Conservation (phyloP, 257 asterid species). For the Capsicum chinense region DNA sequence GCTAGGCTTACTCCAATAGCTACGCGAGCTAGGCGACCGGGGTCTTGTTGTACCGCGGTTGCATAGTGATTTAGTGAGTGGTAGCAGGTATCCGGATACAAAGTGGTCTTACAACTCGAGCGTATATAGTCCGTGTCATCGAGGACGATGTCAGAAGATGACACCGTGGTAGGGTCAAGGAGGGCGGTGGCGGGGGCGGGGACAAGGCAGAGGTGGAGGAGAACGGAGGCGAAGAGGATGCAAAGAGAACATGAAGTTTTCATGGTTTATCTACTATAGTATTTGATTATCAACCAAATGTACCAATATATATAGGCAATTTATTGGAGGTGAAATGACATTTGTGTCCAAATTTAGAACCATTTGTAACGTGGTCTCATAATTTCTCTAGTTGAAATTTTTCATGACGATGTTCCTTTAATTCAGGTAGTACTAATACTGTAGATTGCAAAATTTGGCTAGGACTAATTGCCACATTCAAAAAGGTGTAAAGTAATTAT, state of each 20-base stretch:
- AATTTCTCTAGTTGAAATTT: background rate
- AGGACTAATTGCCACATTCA: too few species aligned
- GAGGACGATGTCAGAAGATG: background rate
- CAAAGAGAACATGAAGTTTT: background rate
- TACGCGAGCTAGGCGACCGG: constrained; percentile 26
- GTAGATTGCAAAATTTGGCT: background rate
- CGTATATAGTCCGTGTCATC: constrained; percentile 22
- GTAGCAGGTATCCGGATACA: constrained; percentile 34
- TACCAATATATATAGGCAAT: background rate
- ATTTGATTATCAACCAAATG: background rate
- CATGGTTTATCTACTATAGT: constrained; percentile 23
- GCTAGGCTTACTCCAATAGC: constrained; percentile 33
- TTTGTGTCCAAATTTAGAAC: constrained; percentile 1
- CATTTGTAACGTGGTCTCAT: background rate
- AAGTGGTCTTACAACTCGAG: constrained; percentile 23
- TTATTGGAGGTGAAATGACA: constrained; percentile 1
- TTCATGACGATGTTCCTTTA: background rate
- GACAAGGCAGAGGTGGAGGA: constrained; percentile 29
- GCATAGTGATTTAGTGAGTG: constrained; percentile 34
- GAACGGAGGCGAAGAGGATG: constrained; percentile 23
- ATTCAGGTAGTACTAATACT: background rate
- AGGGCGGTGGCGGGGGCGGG: constrained; percentile 4
- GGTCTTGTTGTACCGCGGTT: constrained; percentile 31
- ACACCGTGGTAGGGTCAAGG: background rate
- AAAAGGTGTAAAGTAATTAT: background rate